These are phyloP conservation scores for Quercus suber DNA, from an alignment of 306 rosid genomes.

Conservation along the genomic window DNA sequence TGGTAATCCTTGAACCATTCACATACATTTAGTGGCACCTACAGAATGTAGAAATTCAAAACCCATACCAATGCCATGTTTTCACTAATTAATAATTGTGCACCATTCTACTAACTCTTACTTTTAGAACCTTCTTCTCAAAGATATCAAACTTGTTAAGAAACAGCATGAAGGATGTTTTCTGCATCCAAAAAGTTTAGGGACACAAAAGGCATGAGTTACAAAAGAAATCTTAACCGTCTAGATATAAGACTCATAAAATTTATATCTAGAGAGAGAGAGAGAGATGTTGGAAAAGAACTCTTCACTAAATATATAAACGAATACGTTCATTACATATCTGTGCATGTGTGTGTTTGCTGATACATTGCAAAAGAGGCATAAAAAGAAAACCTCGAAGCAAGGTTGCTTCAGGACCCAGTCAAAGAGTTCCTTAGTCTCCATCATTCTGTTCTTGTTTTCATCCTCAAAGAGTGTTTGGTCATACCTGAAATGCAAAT, in stretches of 20 bases:
- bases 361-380: background rate
- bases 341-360: background rate
- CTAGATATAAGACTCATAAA: constrained; percentile 10
- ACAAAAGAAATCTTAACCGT: background rate
- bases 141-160: constrained; percentile 95
- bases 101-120: constrained; percentile 37
- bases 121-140: constrained; percentile 88
- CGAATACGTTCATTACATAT: background rate
- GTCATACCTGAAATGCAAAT: constrained; percentile 69
- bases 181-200: constrained; percentile 44
- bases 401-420: constrained; percentile 98
- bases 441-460: constrained; percentile 90
- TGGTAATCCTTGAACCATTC: constrained; percentile 97
- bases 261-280: constrained; percentile 17
- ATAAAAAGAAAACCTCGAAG: constrained; percentile 69
- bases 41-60: constrained; percentile 33
- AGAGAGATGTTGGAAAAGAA: constrained; percentile 1
- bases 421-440: constrained; percentile 92
- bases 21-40: constrained; percentile 89
- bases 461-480: constrained; percentile 98
- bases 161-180: constrained; percentile 97
- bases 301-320: background rate
- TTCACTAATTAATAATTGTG: constrained; percentile 15
- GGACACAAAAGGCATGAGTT: constrained; percentile 18
- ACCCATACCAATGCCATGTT: constrained; percentile 18